Conservation (phyloP, 2,329 filamentous ascomycete species). For the Triangularia verruculosa region DNA sequence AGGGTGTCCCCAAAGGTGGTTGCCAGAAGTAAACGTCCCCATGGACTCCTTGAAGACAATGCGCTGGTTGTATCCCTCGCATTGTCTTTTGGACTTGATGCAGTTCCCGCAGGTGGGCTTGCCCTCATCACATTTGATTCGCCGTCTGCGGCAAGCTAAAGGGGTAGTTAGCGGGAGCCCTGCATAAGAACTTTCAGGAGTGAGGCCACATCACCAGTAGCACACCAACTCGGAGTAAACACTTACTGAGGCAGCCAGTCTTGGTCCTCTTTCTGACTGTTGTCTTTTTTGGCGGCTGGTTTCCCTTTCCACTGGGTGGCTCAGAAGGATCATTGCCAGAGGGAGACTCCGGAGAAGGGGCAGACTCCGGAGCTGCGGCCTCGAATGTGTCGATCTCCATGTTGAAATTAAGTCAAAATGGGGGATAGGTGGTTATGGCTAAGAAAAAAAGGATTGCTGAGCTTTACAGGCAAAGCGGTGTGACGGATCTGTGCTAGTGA, state of each 20-base stretch:
- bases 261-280: conserved; percentile 72
- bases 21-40: conserved; percentile 54
- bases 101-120: conserved; percentile 80
- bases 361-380: not conserved
- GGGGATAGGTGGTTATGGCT: not conserved
- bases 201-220: not conserved
- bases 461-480: not conserved
- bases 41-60: conserved; percentile 76
- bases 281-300: conserved; percentile 45
- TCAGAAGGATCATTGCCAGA: conserved; percentile 36
- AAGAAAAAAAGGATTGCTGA: not conserved
- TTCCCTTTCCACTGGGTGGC: conserved; percentile 19
- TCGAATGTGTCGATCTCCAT: not conserved
- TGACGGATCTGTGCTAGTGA: not conserved
- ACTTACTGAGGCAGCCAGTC: conserved; percentile 84
- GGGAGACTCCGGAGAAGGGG: conserved; percentile 28
- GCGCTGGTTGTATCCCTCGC: conserved; percentile 79
- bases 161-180: conserved; percentile 28
- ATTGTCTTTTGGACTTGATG: conserved; percentile 78
- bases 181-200: conserved; percentile 6
- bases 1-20: conserved; percentile 44
- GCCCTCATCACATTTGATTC: conserved; percentile 96
- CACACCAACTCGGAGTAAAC: not conserved
- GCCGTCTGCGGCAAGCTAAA: conserved; percentile 82
- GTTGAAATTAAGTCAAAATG: not conserved